Base-by-base conservation (phyloP, 768 basidiomycete species). In the Lanmaoa rubissima region DNA sequence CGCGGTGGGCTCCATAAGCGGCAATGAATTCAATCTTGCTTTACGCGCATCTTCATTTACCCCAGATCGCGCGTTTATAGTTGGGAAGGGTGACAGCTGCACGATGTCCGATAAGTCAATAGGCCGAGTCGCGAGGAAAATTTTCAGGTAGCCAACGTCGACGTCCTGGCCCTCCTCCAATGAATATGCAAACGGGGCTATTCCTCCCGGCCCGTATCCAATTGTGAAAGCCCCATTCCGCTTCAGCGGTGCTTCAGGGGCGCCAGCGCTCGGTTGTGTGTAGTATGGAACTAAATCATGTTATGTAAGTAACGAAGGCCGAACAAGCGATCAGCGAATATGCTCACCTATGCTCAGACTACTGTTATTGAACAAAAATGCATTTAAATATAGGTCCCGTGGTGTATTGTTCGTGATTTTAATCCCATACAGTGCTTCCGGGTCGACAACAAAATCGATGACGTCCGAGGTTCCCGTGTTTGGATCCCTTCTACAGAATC, bases 321-420 rank as follows among this genome's bases (percentile, higher is more conserved):
- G 28, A 24, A 51, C 5, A 6, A 35, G 28, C 5, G 0, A 31
- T 19, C 4, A 40, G 2, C 5, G 9, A 11, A 21, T 38, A 13
- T 17, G 24, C 50, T 42, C 69, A 74, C 74, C 65, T 48, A 79
- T 75, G 2, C 67, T 65, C 39, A 77, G 55, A 50, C 73, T 72
- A n/a, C 65, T 69, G 9, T 74, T 74, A 45, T 79, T 77, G 49
- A 79, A 80, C 53, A 76, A 74, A 60, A 78, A 77, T 5, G 76
- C 65, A 32, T 75, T 75, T 21, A 75, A 63, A 48, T 77, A 79
- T 8, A 79, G 54, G 8, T 43, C 38, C 14, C 28, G 38, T 26
- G 39, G 40, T 4, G 58, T 60, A 21, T 54, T 40, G 28, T 60
- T 60, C 19, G 40, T 60, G 48, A 60, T 50, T 39, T 60, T 35